Percentiles rank a stretch among this genome's conserved stretches.
phyloP scores from a whole-genome alignment of 495 filamentous ascomycete species.

The Tuber microsphaerosporum region DNA sequence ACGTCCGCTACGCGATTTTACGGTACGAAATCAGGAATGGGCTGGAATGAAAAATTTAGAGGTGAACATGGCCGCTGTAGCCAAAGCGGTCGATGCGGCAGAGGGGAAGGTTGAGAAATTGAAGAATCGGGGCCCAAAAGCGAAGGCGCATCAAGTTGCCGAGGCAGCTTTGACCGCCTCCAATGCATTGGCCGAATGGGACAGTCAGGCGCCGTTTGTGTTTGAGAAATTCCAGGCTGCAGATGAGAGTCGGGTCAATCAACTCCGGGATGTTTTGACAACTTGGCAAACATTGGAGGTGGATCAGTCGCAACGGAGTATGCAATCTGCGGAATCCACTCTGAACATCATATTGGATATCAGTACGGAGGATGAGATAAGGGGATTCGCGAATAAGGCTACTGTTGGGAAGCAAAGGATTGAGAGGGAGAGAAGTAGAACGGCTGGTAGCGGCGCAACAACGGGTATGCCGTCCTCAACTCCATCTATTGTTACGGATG shows the following conservation, averaged over 20 bases:
- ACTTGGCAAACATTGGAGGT: slow-evolving; percentile 89
- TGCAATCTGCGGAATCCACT: slow-evolving; percentile 69
- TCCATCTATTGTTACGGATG: slow-evolving; percentile 42
- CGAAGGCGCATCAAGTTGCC: slow-evolving; percentile 71
- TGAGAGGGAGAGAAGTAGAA: slow-evolving; percentile 45
- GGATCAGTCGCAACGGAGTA: slow-evolving; percentile 73
- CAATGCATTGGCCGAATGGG: slow-evolving; percentile 75
- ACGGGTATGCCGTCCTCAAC: slow-evolving; percentile 44
- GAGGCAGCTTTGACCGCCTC: slow-evolving; percentile 67
- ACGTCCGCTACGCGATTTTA: slow-evolving; percentile 67
- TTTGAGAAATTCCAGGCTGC: slow-evolving; percentile 89
- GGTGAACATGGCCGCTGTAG: slow-evolving; percentile 68
- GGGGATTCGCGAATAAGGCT: slow-evolving; percentile 60
- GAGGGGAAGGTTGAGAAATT: slow-evolving; percentile 85
- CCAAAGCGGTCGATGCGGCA: slow-evolving; percentile 74
- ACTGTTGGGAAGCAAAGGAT: slow-evolving; percentile 44
- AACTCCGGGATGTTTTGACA: slow-evolving; percentile 85
- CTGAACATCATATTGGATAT: slow-evolving; percentile 81
- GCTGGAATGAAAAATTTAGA: slow-evolving; percentile 75
- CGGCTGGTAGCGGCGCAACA: slow-evolving; percentile 40
- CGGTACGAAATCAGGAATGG: slow-evolving; percentile 67
- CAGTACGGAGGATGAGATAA: slow-evolving; percentile 81
- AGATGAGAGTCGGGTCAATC: slow-evolving; percentile 83
- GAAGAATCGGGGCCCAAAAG: slow-evolving; percentile 68
- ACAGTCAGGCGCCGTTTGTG: slow-evolving; percentile 89